phyloP scores from a whole-genome alignment of 768 basidiomycete genomes.

The Suillus bovinus region DNA sequence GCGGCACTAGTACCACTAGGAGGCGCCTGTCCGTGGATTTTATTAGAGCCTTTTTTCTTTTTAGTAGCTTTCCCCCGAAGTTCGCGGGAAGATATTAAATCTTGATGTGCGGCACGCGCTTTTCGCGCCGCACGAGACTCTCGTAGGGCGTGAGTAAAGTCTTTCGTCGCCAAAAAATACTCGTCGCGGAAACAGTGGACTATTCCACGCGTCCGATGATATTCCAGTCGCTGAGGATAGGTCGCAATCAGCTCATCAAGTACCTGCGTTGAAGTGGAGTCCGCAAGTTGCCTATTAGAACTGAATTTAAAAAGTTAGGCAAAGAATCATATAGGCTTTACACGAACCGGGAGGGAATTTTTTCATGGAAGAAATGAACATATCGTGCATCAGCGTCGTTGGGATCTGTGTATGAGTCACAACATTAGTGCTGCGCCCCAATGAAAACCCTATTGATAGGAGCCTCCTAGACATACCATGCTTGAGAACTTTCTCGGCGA shows the following conservation, averaged over 20 bases:
- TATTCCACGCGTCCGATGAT: conserved; percentile 86
- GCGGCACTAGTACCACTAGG: conserved; percentile 61
- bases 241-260: conserved; percentile 76
- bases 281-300: conserved; percentile 70
- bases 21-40: conserved; percentile 65
- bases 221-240: conserved; percentile 79
- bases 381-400: conserved; percentile 79
- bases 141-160: conserved; percentile 79
- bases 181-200: conserved; percentile 90
- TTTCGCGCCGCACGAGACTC: conserved; percentile 75
- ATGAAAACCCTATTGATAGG: background rate
- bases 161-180: conserved; percentile 68
- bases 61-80: conserved; percentile 47
- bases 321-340: conserved; percentile 9
- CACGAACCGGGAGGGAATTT: conserved; percentile 85
- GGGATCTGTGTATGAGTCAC: conserved; percentile 52
- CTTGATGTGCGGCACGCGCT: conserved; percentile 56
- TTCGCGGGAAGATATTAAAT: conserved; percentile 38
- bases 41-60: conserved; percentile 52
- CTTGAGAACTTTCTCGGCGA: conserved; percentile 86
- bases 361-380: conserved; percentile 94
- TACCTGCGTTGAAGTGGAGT: conserved; percentile 76
- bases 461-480: conserved; percentile 42
- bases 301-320: conserved; percentile 22
- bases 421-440: conserved; percentile 3